Evolutionary conservation across 2,329 filamentous ascomycete genomes (phyloP), one percentile per base, ranked within the genome.

Genomic region (Lanzia echinophila): DNA sequence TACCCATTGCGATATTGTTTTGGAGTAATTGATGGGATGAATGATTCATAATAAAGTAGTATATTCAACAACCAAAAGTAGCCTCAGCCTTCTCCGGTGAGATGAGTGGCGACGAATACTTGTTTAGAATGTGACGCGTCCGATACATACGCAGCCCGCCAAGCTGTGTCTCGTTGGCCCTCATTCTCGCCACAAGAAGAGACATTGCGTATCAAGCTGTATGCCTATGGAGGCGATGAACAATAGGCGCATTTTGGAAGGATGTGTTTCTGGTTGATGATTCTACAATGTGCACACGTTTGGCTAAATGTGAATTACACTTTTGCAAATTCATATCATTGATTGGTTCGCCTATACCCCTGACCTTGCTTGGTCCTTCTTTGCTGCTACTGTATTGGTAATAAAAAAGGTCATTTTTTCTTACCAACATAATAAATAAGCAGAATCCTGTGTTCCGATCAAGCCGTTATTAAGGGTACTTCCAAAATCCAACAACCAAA

Each of bases 1-100:
- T 41, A 38, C 17, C 50, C 50, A 53, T 53, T 31, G 36, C n/a
- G 50, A 28, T 28, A 28, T 28, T 28, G 8, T 28, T 28, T 28
- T 28, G 24, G 8, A 20, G 17, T 15, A 28, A 36, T 11, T 28
- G 10, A 19, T 13, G 13, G 11, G 31, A 20, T 24, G 10, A 19
- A 11, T 22, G 38, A 1, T 20, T n/a, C 19, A 50, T 24, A 11
- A 12, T 6, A 17, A 34, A 50, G 38, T 1, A 8, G 32, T 28
- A 28, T 28, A 28, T 28, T 28, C 8, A 28, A 28, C 8, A 28
- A 28, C 8, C 24, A 28, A 34, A 17, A 36, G 6, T 20, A 51
- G 19, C 20, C 31, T 19, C 31, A 46, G 49, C 49, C 24, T 28
- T 28, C 24, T 28, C 24, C 24, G 24, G 24, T 28, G 24, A 28